Evolutionary conservation across 2,329 filamentous ascomycete species (phyloP).

Genomic region (Tolypocladium pustulatum): DNA sequence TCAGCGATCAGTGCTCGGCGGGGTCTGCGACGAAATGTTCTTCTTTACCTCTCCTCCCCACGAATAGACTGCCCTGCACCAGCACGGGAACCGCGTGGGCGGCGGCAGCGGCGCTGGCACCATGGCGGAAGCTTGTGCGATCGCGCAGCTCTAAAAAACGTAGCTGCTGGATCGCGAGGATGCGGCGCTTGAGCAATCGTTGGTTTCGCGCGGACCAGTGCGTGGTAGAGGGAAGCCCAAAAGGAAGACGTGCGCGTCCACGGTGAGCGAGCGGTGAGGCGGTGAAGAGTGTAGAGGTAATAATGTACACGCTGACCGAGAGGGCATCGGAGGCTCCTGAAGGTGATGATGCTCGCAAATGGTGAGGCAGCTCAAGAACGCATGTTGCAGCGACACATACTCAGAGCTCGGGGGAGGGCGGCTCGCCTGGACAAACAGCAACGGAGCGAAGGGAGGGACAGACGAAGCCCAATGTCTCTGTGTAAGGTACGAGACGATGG

Average conservation of each 20-base stretch:
- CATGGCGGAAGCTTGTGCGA: constrained; percentile 27
- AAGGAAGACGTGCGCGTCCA: not conserved
- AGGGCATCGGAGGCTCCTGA: not conserved
- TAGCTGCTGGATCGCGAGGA: not conserved
- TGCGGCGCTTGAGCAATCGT: not conserved
- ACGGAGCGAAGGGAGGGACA: not conserved
- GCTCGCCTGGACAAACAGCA: not conserved
- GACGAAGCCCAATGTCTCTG: not conserved
- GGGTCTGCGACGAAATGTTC: not conserved
- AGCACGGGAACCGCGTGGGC: constrained; percentile 76
- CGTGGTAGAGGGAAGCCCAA: not conserved
- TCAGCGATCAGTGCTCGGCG: constrained; percentile 9
- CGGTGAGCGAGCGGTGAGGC: not conserved
- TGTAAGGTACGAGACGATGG: not conserved
- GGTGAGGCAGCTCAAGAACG: not conserved
- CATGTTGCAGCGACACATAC: not conserved
- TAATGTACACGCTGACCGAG: not conserved
- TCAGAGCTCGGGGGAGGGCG: not conserved
- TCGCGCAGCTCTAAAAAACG: not conserved
- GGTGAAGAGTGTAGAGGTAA: not conserved
- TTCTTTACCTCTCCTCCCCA: constrained; percentile 71
- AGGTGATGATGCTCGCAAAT: not conserved
- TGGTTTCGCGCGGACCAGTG: not conserved
- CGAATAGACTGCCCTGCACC: constrained; percentile 84
- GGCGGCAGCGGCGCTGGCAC: constrained; percentile 47